Conservation (phyloP, 768 basidiomycete genomes). For the Rhodocollybia butyracea region DNA sequence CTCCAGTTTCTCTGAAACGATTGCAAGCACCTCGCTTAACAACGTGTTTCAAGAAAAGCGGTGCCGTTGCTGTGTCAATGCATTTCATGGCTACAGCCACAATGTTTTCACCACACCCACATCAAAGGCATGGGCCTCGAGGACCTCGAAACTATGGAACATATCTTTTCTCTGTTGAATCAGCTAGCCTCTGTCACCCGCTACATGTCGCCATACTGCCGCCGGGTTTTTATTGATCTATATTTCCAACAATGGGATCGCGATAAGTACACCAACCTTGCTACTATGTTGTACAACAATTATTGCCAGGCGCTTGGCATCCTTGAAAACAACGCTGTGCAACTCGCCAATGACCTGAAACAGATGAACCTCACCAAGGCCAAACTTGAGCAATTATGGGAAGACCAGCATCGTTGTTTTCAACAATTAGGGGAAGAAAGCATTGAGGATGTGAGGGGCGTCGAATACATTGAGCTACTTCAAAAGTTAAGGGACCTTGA, state of each 20-base stretch:
- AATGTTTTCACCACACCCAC: constrained; percentile 28
- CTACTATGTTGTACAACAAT: constrained; percentile 29
- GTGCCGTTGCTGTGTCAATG: constrained; percentile 3
- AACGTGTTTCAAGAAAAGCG: not conserved
- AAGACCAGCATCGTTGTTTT: constrained; percentile 24
- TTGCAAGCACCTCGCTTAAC: constrained; percentile 7
- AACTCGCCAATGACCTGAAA: constrained; percentile 48
- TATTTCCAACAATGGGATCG: constrained; percentile 30
- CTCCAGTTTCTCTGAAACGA: constrained; percentile 8
- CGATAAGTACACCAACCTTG: constrained; percentile 29
- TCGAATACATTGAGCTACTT: constrained; percentile 30
- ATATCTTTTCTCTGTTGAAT: constrained; percentile 29
- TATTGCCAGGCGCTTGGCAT: constrained; percentile 41
- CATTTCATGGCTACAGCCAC: too few relatives aligned
- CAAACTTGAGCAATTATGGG: constrained; percentile 17
- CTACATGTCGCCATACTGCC: constrained; percentile 24
- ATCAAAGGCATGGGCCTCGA: constrained; percentile 29
- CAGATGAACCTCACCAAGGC: constrained; percentile 68
- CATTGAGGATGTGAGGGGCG: constrained; percentile 21
- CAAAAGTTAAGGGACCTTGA: constrained; percentile 13
- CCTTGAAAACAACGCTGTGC: constrained; percentile 15
- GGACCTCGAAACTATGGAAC: constrained; percentile 30
- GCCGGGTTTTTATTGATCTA: constrained; percentile 24
- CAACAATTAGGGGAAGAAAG: constrained; percentile 21
- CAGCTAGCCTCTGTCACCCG: constrained; percentile 20